Evolutionary conservation across 2,329 filamentous ascomycete genomes (phyloP), one percentile per base, ranked within the genome.

Genomic region (Blumeriella jaapii): DNA sequence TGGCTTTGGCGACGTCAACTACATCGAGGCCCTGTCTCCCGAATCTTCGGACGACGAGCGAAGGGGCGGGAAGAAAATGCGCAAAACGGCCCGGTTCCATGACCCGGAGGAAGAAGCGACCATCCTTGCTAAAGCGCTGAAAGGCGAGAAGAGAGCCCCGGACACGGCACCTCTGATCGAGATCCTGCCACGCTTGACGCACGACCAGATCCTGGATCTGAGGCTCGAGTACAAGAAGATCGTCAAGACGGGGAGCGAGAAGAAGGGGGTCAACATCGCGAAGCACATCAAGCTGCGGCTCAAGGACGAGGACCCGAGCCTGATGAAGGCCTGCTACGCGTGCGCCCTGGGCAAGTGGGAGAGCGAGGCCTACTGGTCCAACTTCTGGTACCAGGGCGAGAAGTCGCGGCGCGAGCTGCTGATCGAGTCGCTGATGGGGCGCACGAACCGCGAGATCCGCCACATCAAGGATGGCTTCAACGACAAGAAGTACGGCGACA

Each of bases 341-440:
- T 87, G 84, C 2, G 86, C 89, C 0, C 71, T 96, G 0, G 91
- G 91, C 7, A 71, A 72, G 34, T 96, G 86, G 78, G 91, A 95
- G 61, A 80, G 78, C 48, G 91, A 98, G 58, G 84, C 85, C 0
- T 94, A 94, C 66, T 98, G 91, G 87, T 86, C 89, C 40, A 96
- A 95, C 58, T 94, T 85, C 59, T 96, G 86, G 78, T 96, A 95
- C 61, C 89, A 95, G 55, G 78, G 79, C 23, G 82, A 89, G 58
- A 82, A 79, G 51, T 83, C 78, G 6, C 72, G 85, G 2, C 75
- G 87, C 5, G 89, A 96, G 59, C 68, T 98, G 22, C 71, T 98
- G 34, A 95, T 96, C 50, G 91, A 98, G 60, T 75, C 78, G 5
- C 69, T 98, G 13, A 93, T 95, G 76, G 91, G 91, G 0, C 75